Base-by-base conservation (phyloP, 1,284 basidiomycete genomes). In the Puccinia triticina region DNA sequence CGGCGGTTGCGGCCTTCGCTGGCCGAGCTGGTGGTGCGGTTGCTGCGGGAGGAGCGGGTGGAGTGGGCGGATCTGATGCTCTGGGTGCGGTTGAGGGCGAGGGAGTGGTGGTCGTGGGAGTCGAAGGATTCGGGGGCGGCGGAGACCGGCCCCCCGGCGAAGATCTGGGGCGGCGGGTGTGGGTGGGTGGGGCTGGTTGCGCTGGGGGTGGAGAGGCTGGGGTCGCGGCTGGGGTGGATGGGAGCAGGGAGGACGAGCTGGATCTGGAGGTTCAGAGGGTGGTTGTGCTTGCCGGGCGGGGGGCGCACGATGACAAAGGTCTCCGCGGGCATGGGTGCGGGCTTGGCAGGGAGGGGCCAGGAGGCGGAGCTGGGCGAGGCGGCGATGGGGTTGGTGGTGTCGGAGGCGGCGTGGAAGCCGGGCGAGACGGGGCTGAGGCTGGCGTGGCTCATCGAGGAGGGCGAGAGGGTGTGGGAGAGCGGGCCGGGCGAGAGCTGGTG, bases 201-300 rank as follows among this genome's bases (percentile, higher is more conserved):
- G 12, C 40, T 5, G 43, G 53, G 12, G 16, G 75, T 64, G 2
- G 75, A 50, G 2, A 71, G 16, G 48, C 37, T 59, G 40, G 37
- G 29, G 16, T 40, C 59, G 8, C 43, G 37, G 32, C 43, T 59
- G 2, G 55, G 21, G 37, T 57, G 3, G 40, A 21, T 66, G 37
- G 21, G 23, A 12, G 11, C 71, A 34, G 77, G 77, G 18, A 77
- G 87, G 12, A 97, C 92, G 46, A 98, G 91, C 87, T 98, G 96
- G 8, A 98, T 92, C 87, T 98, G 96, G 0, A 98, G 90, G 87
- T 96, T 97, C 72, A 96, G 89, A 0, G 95, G 94, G 85, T 97
- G 94, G 84, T 93, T 93, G 26, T 91, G 90, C 86, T 92, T 92
- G 21, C 92, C 91, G 0, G 94, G 93, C 0, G 94, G 94, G 0